Conservation (phyloP, 306 rosid genomes). For the Datisca glomerata region DNA sequence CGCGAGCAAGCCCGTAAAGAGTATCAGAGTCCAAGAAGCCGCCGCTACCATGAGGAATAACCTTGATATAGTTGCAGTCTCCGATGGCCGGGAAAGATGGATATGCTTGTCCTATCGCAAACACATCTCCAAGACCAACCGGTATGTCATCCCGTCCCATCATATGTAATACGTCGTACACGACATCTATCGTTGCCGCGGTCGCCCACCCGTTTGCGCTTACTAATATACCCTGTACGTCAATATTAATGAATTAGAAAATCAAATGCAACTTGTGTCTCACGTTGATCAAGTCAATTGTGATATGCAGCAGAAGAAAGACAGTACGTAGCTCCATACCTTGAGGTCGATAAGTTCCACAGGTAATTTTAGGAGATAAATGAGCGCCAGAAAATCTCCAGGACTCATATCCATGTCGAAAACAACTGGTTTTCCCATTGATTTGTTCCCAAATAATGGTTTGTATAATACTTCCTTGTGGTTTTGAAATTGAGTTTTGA, state of each 20-base stretch:
- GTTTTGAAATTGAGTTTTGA: conserved; percentile 68
- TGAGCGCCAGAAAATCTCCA: conserved; percentile 81
- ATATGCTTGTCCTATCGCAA: conserved; percentile 55
- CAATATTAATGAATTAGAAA: neutral
- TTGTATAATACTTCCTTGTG: conserved; percentile 50
- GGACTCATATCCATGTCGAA: conserved; percentile 98
- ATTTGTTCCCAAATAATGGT: conserved; percentile 39
- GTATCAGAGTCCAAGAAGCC: conserved; percentile 85
- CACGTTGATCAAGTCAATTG: no score
- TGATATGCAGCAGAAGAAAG: no score
- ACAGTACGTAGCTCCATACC: no score
- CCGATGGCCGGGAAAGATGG: conserved; percentile 36
- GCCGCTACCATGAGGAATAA: conserved; percentile 80
- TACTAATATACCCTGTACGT: conserved; percentile 59
- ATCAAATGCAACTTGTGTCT: no score
- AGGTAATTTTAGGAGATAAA: conserved; percentile 78
- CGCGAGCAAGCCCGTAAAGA: conserved; percentile 75
- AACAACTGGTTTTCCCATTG: conserved; percentile 61
- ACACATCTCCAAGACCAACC: conserved; percentile 68
- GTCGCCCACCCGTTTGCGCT: conserved; percentile 95
- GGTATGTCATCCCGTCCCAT: conserved; percentile 92
- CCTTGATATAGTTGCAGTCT: conserved; percentile 51
- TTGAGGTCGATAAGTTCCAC: conserved; percentile 62
- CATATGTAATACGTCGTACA: conserved; percentile 83
- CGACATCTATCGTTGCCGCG: conserved; percentile 74